Conservation (phyloP, 768 basidiomycete species). For the Mycena sanguinolenta region DNA sequence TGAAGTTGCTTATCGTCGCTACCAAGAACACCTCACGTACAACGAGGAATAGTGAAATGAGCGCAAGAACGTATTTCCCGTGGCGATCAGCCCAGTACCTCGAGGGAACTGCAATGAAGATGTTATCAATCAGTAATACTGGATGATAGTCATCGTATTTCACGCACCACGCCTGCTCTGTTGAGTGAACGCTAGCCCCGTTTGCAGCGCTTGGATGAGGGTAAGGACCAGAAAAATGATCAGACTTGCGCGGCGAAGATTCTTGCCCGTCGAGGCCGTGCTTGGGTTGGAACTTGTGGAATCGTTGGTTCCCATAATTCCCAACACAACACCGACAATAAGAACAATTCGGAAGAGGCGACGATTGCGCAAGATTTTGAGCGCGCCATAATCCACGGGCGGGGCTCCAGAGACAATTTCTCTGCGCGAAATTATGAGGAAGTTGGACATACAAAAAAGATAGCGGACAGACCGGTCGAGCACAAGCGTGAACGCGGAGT, state of each 20-base stretch:
- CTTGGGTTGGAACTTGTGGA: slow-evolving; percentile 33
- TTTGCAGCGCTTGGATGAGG: slow-evolving; percentile 47
- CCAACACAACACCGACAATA: slow-evolving; percentile 48
- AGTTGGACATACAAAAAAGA: neutral
- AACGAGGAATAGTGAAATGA: slow-evolving; percentile 27
- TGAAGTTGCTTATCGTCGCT: slow-evolving; percentile 4
- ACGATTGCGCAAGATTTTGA: slow-evolving; percentile 46
- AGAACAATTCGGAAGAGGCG: slow-evolving; percentile 48
- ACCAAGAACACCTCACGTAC: slow-evolving; percentile 25
- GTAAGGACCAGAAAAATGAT: slow-evolving; percentile 55
- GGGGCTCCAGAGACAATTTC: slow-evolving; percentile 36
- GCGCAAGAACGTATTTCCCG: slow-evolving; percentile 12
- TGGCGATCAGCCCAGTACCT: slow-evolving; percentile 22
- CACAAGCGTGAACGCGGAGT: slow-evolving; percentile 56
- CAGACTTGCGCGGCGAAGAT: slow-evolving; percentile 49
- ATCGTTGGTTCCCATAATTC: slow-evolving; percentile 48
- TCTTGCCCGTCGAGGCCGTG: slow-evolving; percentile 32
- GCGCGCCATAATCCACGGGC: slow-evolving; percentile 34
- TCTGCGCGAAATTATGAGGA: slow-evolving; percentile 25
- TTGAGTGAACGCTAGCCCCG: neutral
- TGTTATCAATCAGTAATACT: neutral
- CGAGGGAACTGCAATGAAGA: neutral
- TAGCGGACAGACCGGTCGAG: slow-evolving; percentile 52
- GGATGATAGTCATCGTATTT: neutral
- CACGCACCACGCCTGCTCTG: neutral